Conservation (phyloP, 2,329 filamentous ascomycete species). For the Colletotrichum sp. region DNA sequence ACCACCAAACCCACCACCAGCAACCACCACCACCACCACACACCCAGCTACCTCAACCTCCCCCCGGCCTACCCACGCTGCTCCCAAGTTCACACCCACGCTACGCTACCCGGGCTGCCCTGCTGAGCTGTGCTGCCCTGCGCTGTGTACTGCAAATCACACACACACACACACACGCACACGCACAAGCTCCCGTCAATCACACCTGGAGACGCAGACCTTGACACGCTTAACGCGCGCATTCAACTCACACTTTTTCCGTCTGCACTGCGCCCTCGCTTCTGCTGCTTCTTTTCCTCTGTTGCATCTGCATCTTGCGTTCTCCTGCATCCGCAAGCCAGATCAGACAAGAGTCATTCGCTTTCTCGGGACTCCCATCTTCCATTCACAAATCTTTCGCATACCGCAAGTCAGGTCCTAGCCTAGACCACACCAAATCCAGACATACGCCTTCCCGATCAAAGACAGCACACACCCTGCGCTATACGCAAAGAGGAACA, state of each 20-base stretch:
- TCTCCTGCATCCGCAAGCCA: conserved; percentile 4
- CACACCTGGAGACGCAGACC: background rate
- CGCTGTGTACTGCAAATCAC: background rate
- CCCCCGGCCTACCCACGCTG: background rate
- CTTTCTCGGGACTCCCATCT: conserved; percentile 6
- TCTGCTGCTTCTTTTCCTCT: background rate
- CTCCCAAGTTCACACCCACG: background rate
- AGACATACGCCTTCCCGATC: conserved; percentile 14
- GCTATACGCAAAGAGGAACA: conserved; percentile 19
- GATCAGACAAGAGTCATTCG: conserved; percentile 19
- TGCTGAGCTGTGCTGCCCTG: background rate
- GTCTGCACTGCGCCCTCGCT: background rate
- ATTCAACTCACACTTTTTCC: background rate
- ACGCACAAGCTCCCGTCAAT: background rate
- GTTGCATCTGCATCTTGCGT: background rate
- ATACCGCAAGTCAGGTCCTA: conserved; percentile 11
- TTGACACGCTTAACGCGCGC: background rate
- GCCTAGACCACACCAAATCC: conserved; percentile 14
- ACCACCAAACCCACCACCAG: background rate
- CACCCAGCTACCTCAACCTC: background rate
- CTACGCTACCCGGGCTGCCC: background rate
- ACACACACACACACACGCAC: background rate
- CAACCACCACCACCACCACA: background rate
- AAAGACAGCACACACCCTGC: conserved; percentile 16
- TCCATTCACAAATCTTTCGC: background rate